A percentile compares a stretch with the other conserved stretches of the same genome.
Conservation (phyloP, 805 yeast species). For the Candida peoriensis region DNA sequence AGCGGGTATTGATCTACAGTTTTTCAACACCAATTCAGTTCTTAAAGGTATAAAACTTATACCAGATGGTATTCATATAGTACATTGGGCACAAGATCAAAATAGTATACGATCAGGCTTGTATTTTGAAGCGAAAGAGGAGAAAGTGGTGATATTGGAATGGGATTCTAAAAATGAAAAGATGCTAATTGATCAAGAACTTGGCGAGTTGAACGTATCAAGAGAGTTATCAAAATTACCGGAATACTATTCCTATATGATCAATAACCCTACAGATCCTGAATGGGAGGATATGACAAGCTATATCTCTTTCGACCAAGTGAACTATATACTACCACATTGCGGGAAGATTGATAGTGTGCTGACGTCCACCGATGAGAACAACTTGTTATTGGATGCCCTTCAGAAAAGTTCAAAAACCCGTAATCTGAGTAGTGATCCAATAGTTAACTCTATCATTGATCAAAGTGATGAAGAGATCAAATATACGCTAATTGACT, state of each 20-base stretch:
- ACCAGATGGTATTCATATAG: conserved; percentile 46
- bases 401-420: conserved; percentile 27
- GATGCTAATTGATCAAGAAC: conserved; percentile 24
- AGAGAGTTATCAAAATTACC: conserved; percentile 27
- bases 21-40: conserved; percentile 35
- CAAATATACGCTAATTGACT: conserved; percentile 37
- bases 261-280: conserved; percentile 32
- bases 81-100: conserved; percentile 43
- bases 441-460: conserved; percentile 26
- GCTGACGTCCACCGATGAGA: conserved; percentile 47
- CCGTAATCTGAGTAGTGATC: conserved; percentile 26
- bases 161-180: conserved; percentile 35
- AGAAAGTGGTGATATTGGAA: conserved; percentile 27
- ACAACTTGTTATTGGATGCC: conserved; percentile 33
- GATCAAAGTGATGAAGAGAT: conserved; percentile 33
- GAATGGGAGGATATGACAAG: conserved; percentile 25
- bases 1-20: conserved; percentile 45
- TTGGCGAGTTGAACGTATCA: conserved; percentile 28
- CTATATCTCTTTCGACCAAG: conserved; percentile 22
- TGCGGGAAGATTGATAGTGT: conserved; percentile 33
- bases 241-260: conserved; percentile 33
- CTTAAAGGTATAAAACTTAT: conserved; percentile 49
- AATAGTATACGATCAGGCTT: conserved; percentile 37
- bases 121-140: conserved; percentile 30
- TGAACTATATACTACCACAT: conserved; percentile 25